Evolutionary conservation across 257 asterid species (phyloP).

Genomic region (Jaltomata sinuosa): DNA sequence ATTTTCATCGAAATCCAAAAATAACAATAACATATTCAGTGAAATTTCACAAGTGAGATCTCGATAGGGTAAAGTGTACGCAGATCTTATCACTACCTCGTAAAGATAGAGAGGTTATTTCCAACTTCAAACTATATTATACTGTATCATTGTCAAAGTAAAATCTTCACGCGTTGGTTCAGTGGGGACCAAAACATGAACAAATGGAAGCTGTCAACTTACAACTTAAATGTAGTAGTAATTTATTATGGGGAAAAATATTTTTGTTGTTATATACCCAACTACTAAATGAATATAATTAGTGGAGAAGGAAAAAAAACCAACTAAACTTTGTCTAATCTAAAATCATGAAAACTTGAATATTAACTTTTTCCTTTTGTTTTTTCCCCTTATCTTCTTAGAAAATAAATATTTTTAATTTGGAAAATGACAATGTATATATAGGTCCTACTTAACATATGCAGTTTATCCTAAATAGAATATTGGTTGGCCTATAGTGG

Average conservation of each 20-base stretch:
- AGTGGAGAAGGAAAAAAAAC: background rate
- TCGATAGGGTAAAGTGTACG: no score
- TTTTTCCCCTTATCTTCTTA: background rate
- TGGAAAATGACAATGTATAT: background rate
- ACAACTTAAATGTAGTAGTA: background rate
- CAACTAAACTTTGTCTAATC: background rate
- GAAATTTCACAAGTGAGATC: no score
- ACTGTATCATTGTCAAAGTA: background rate
- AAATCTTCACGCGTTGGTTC: background rate
- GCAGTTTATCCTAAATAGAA: background rate
- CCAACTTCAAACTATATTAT: background rate
- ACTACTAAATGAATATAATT: background rate
- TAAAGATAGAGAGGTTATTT: no score
- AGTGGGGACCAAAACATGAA: background rate
- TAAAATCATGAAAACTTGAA: background rate
- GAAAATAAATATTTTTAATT: background rate
- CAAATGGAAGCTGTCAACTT: background rate
- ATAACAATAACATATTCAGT: no score
- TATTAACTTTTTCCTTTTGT: background rate
- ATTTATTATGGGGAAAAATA: background rate
- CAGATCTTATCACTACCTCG: no score
- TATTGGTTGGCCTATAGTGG: background rate
- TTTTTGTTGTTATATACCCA: background rate
- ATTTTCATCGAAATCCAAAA: background rate
- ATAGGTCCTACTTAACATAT: background rate